phyloP scores from a whole-genome alignment of 805 yeast genomes.

The Grigorovia transvaalensis region DNA sequence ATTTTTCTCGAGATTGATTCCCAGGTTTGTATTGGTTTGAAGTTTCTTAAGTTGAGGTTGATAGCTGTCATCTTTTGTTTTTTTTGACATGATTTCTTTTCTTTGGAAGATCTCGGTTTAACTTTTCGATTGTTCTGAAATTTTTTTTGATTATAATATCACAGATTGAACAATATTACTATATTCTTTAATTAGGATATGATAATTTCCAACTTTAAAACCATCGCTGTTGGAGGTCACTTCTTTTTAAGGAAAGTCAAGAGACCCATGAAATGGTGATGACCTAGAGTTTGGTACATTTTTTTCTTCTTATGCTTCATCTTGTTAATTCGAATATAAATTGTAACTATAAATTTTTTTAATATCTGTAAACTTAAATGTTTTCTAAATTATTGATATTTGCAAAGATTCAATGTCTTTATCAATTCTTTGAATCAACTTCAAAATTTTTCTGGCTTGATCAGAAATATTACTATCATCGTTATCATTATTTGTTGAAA shows the following conservation, averaged over 20 bases:
- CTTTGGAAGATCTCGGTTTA: not conserved
- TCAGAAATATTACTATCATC: not conserved
- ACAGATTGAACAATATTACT: constrained; percentile 6
- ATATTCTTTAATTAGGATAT: not conserved
- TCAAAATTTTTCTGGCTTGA: not conserved
- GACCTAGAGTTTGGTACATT: constrained; percentile 83
- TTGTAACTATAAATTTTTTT: too few relatives aligned
- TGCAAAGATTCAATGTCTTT: not conserved
- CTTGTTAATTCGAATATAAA: not conserved
- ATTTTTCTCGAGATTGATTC: too few relatives aligned
- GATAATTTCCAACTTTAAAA: constrained; percentile 67
- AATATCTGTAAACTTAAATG: too few relatives aligned
- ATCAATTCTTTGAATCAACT: not conserved
- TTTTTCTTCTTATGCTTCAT: not conserved
- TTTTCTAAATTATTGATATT: not conserved
- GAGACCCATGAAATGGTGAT: constrained; percentile 94
- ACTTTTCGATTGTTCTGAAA: not conserved
- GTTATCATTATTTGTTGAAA: not conserved
- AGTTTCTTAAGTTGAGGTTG: too few relatives aligned
- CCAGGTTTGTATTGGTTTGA: too few relatives aligned
- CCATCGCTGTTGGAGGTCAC: constrained; percentile 98
- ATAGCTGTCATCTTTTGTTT: too few relatives aligned
- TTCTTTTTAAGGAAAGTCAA: constrained; percentile 34
- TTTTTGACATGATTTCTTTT: not conserved
- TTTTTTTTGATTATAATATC: constrained; percentile 4